These are phyloP conservation scores for Kuraishia cidri DNA, from an alignment of 805 yeast genomes.

Conservation along the genomic window DNA sequence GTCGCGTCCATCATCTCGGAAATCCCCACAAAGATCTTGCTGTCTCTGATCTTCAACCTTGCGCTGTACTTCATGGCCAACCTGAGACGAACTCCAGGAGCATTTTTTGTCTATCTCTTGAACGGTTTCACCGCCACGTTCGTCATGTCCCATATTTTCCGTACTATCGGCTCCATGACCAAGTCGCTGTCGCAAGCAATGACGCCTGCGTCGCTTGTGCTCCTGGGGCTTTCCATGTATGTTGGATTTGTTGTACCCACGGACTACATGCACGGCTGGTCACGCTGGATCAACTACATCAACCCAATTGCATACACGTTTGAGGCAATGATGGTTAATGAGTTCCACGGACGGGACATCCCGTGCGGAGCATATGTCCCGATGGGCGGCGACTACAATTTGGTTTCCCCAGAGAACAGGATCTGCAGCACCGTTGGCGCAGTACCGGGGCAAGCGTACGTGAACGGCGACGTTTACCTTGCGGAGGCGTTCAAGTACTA, in stretches of 20 bases:
- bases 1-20: constrained; percentile 45
- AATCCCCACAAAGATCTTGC: constrained; percentile 37
- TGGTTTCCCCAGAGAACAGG: constrained; percentile 7
- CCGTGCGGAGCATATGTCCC: constrained; percentile 32
- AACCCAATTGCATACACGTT: constrained; percentile 35
- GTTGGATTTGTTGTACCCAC: constrained; percentile 41
- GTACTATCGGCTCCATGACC: constrained; percentile 27
- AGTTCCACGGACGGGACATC: constrained; percentile 30
- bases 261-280: constrained; percentile 37
- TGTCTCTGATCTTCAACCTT: constrained; percentile 36
- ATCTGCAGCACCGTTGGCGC: constrained; percentile 55
- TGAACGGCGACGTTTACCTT: constrained; percentile 45
- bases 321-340: constrained; percentile 36
- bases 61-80: constrained; percentile 44
- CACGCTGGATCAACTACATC: constrained; percentile 37
- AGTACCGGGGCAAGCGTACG: constrained; percentile 35
- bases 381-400: constrained; percentile 26
- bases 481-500: constrained; percentile 31
- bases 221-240: constrained; percentile 28
- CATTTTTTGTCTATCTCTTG: constrained; percentile 43
- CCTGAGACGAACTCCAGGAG: constrained; percentile 42
- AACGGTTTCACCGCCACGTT: constrained; percentile 32
- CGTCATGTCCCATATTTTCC: constrained; percentile 46
- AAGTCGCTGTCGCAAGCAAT: constrained; percentile 27
- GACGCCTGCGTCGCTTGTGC: constrained; percentile 31